phyloP scores from a whole-genome alignment of 257 asterid species.

The Anisodus tanguticus region DNA sequence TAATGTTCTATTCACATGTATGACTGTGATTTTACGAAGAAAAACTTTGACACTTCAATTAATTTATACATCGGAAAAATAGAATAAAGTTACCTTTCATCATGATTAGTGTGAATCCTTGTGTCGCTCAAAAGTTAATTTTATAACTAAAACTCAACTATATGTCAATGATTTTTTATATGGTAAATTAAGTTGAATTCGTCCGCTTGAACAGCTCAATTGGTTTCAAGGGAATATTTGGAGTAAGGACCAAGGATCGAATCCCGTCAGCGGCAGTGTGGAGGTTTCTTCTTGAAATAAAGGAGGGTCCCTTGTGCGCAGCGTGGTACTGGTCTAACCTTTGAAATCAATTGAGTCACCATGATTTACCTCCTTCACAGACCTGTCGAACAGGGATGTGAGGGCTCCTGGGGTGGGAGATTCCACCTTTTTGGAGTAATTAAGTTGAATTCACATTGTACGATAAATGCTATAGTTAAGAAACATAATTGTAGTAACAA shows the following conservation, averaged over 20 bases:
- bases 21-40: not conserved
- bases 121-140: not conserved
- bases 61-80: not conserved
- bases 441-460: not conserved
- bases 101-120: not conserved
- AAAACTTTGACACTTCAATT: not conserved
- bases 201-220: too few species aligned
- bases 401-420: too few species aligned
- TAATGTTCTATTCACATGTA: conserved; percentile 18
- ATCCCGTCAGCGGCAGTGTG: too few species aligned
- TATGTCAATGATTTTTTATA: not conserved
- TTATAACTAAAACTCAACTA: not conserved
- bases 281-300: too few species aligned
- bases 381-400: too few species aligned
- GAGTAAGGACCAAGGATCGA: too few species aligned
- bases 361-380: too few species aligned
- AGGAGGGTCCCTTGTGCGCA: too few species aligned
- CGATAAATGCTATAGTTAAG: not conserved
- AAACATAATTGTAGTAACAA: not conserved
- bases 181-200: not conserved
- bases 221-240: too few species aligned
- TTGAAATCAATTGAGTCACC: too few species aligned
- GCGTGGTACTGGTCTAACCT: too few species aligned
- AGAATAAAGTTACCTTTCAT: not conserved
- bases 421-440: too few species aligned